A percentile compares a stretch with the other conserved stretches of the same genome.
Conservation (phyloP, 108 stramenopile species). For the Schizochytrium sp. region DNA sequence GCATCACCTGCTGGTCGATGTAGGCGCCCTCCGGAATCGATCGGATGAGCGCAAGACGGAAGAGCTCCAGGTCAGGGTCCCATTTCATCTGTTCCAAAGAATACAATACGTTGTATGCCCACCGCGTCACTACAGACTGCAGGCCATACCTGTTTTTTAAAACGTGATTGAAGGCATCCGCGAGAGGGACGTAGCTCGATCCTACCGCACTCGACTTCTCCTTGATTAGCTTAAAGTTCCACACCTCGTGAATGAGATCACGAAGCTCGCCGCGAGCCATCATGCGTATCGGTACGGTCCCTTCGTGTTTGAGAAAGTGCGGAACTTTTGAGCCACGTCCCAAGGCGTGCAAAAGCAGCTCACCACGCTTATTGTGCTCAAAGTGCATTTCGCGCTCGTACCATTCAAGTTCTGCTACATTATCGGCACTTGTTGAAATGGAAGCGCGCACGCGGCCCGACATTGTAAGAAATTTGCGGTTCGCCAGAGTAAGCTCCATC, state of each 20-base stretch:
- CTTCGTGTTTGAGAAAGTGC: neutral
- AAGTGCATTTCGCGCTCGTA: neutral
- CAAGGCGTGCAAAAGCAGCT: neutral
- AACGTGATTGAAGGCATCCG: neutral
- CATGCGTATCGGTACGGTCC: neutral
- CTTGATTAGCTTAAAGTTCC: neutral
- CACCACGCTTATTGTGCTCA: neutral
- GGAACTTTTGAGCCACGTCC: neutral
- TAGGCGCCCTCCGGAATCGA: neutral
- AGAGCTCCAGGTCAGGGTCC: slow-evolving; percentile 1
- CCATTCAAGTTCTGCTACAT: neutral
- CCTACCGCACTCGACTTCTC: neutral
- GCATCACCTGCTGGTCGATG: neutral
- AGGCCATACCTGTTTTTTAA: neutral
- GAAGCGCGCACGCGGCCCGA: neutral
- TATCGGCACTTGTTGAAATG: neutral
- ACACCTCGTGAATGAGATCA: neutral
- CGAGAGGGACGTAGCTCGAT: neutral
- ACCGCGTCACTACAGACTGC: neutral
- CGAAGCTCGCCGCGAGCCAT: neutral
- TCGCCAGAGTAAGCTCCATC: neutral
- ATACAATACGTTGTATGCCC: neutral
- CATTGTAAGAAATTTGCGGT: neutral
- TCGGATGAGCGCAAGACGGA: neutral
- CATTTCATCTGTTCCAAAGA: neutral